phyloP scores from a whole-genome alignment of 176 grass and related monocot species.

The Paspalum notatum region DNA sequence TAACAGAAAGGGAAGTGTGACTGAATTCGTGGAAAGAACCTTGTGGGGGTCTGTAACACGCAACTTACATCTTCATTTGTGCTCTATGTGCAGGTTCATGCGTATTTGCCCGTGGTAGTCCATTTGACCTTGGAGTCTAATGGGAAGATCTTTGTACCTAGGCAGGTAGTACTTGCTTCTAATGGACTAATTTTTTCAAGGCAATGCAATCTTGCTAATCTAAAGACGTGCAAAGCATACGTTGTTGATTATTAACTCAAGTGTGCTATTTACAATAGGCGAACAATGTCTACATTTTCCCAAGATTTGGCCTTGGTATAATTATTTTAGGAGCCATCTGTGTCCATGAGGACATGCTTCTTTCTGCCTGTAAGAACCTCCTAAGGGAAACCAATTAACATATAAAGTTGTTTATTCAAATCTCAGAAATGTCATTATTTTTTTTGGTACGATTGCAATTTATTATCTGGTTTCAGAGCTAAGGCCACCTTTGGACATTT shows the following conservation, averaged over 20 bases:
- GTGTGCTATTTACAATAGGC: slow-evolving; percentile 48
- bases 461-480: too few relatives aligned
- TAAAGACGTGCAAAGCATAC: background rate
- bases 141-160: slow-evolving; percentile 70
- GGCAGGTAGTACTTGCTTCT: slow-evolving; percentile 70
- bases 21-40: background rate
- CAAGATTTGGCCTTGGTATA: slow-evolving; percentile 88
- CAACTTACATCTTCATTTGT: slow-evolving; percentile 33
- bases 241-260: slow-evolving; percentile 33
- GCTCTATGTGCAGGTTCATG: slow-evolving; percentile 59
- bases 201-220: background rate
- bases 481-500: too few relatives aligned
- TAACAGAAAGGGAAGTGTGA: background rate
- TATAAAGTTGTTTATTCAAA: too few relatives aligned
- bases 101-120: slow-evolving; percentile 98
- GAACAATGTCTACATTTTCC: slow-evolving; percentile 99
- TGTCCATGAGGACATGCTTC: slow-evolving; percentile 95
- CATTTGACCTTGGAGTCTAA: slow-evolving; percentile 83
- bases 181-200: background rate
- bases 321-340: slow-evolving; percentile 86
- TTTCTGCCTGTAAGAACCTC: slow-evolving; percentile 87
- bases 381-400: background rate
- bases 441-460: too few relatives aligned
- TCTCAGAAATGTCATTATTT: too few relatives aligned
- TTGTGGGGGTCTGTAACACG: background rate